These are phyloP conservation scores for Dalechampia spathulata DNA, from an alignment of 441 rosid genomes.

Conservation along the genomic window DNA sequence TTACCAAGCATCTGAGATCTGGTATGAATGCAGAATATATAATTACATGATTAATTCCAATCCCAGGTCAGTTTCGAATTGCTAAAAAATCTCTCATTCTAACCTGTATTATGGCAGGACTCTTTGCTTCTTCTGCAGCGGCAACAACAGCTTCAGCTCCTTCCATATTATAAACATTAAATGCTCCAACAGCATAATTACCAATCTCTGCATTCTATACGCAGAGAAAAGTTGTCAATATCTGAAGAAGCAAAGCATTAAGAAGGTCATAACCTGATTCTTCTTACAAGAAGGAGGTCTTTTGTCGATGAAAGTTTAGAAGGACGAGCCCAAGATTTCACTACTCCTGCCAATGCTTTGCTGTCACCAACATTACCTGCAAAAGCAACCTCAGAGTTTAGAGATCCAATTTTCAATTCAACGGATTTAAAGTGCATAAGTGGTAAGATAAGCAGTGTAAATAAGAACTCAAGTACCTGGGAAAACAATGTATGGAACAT, in stretches of 20 bases:
- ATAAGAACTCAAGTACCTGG: constrained; percentile 50
- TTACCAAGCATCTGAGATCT: constrained; percentile 4
- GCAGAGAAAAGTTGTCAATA: constrained; percentile 23
- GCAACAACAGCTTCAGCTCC: constrained; percentile 91
- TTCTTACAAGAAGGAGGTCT: constrained; percentile 68
- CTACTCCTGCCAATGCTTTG: constrained; percentile 76
- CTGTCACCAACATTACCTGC: constrained; percentile 88
- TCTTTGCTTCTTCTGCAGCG: constrained; percentile 92
- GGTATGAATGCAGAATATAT: not conserved
- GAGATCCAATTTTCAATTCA: constrained; percentile 7
- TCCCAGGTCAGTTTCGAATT: not conserved
- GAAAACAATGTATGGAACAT: constrained; percentile 94
- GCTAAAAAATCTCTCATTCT: constrained; percentile 1
- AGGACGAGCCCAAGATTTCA: constrained; percentile 82
- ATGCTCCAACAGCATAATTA: constrained; percentile 94
- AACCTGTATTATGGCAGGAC: constrained; percentile 97
- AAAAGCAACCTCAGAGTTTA: constrained; percentile 11
- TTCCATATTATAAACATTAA: constrained; percentile 92
- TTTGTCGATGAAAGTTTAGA: constrained; percentile 55
- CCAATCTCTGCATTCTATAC: constrained; percentile 77
- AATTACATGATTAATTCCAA: not conserved
- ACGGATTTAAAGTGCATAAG: not conserved
- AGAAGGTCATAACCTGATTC: constrained; percentile 4
- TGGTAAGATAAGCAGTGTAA: no score
- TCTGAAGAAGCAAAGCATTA: constrained; percentile 10